These are phyloP conservation scores for Aspergillus sp. DNA, from an alignment of 2,329 filamentous ascomycete genomes.

Conservation along the genomic window DNA sequence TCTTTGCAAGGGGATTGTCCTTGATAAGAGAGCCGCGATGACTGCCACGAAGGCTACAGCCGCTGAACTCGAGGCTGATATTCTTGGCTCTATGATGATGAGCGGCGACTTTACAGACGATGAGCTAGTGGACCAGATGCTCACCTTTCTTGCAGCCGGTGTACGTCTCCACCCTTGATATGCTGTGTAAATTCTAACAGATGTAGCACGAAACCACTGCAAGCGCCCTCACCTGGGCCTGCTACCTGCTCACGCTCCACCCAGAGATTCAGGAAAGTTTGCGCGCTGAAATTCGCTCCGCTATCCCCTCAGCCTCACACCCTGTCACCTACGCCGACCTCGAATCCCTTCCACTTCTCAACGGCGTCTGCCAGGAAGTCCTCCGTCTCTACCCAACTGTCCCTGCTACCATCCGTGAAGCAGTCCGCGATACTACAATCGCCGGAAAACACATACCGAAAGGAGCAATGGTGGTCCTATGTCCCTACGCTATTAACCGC, in stretches of 20 bases:
- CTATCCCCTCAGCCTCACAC: slow-evolving; percentile 42
- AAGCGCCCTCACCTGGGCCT: slow-evolving; percentile 54
- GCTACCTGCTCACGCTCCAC: slow-evolving; percentile 53
- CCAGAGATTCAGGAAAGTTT: slow-evolving; percentile 50
- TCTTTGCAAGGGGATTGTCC: slow-evolving; percentile 36
- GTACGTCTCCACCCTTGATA: slow-evolving; percentile 18
- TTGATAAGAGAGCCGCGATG: slow-evolving; percentile 32
- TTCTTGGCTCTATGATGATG: slow-evolving; percentile 40
- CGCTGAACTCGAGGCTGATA: slow-evolving; percentile 36
- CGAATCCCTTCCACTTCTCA: slow-evolving; percentile 56
- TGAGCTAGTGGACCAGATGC: slow-evolving; percentile 43
- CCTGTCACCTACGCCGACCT: slow-evolving; percentile 43
- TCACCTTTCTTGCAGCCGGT: slow-evolving; percentile 44
- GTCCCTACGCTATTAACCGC: slow-evolving; percentile 69
- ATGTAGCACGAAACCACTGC: slow-evolving; percentile 57
- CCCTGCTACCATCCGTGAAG: slow-evolving; percentile 40
- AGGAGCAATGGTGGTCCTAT: slow-evolving; percentile 68
- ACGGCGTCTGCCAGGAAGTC: slow-evolving; percentile 74
- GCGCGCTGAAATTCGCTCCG: slow-evolving; percentile 50
- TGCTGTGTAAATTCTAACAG: slow-evolving; percentile 9
- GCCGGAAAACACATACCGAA: slow-evolving; percentile 65
- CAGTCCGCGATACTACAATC: slow-evolving; percentile 53
- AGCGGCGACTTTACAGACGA: slow-evolving; percentile 40
- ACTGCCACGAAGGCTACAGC: slow-evolving; percentile 37
- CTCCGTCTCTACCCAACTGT: slow-evolving; percentile 51